phyloP scores from a whole-genome alignment of 129 eudicot genomes.

The Saposhnikovia divaricata region DNA sequence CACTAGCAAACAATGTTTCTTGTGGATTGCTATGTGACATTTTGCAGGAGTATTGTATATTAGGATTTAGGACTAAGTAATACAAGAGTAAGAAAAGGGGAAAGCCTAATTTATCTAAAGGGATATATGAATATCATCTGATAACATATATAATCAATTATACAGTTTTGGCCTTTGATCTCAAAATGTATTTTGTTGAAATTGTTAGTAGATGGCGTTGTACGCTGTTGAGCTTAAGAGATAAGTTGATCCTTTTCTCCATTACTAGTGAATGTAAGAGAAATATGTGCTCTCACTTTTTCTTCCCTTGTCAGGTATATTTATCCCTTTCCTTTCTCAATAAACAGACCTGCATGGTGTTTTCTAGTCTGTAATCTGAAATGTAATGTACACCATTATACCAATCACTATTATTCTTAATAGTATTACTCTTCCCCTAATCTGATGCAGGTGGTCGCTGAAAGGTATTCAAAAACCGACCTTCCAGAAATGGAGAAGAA shows the following conservation, averaged over 20 bases:
- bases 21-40: neutral
- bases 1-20: neutral
- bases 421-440: neutral
- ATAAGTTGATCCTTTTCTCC: neutral
- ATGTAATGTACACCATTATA: neutral
- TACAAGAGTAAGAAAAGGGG: neutral
- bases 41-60: neutral
- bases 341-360: neutral
- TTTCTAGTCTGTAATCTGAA: neutral
- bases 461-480: slow-evolving; percentile 77
- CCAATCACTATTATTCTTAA: neutral
- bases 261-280: neutral
- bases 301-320: neutral
- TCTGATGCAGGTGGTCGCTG: slow-evolving; percentile 71
- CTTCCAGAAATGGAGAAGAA: slow-evolving; percentile 95
- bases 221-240: neutral
- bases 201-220: neutral
- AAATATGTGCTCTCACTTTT: neutral
- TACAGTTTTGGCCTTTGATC: neutral
- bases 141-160: neutral
- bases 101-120: neutral
- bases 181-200: neutral
- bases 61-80: neutral
- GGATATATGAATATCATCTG: neutral
- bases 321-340: neutral